These are phyloP conservation scores for Berkeleyomyces rouxiae DNA, from an alignment of 2,329 filamentous ascomycete genomes.

Conservation along the genomic window DNA sequence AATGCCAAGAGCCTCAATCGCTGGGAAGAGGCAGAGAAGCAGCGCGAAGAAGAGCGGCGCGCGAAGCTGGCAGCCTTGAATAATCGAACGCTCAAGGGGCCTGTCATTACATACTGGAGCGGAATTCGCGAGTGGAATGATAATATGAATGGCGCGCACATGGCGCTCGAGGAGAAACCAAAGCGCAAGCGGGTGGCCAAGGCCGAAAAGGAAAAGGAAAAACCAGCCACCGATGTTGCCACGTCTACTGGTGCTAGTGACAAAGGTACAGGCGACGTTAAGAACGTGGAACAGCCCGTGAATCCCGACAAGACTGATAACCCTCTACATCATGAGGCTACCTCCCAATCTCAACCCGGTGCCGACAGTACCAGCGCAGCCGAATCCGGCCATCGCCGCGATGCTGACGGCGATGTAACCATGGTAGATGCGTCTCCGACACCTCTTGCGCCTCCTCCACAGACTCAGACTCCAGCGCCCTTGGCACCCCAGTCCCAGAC, in stretches of 20 bases:
- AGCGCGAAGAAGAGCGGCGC: conserved; percentile 66
- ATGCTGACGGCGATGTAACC: conserved; percentile 5
- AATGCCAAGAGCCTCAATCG: conserved; percentile 83
- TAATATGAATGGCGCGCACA: conserved; percentile 50
- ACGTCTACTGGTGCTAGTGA: conserved; percentile 5
- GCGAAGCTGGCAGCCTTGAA: conserved; percentile 76
- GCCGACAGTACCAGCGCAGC: neutral
- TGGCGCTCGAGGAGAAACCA: conserved; percentile 44
- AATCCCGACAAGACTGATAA: neutral
- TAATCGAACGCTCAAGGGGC: conserved; percentile 70
- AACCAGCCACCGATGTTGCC: conserved; percentile 8
- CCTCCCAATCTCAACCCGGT: neutral
- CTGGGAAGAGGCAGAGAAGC: conserved; percentile 87
- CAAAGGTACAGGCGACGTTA: neutral
- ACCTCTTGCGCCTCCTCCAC: neutral
- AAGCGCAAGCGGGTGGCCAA: conserved; percentile 34
- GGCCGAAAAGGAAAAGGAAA: conserved; percentile 20
- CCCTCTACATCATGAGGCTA: neutral
- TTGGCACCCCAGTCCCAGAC: neutral
- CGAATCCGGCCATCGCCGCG: neutral
- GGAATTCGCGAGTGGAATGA: conserved; percentile 72
- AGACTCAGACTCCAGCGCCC: neutral
- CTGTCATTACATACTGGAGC: conserved; percentile 85
- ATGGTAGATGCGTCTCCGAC: conserved; percentile 2
- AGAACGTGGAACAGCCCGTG: neutral